These are phyloP conservation scores for Brassica balearica DNA, from an alignment of 441 rosid species.

Conservation along the genomic window DNA sequence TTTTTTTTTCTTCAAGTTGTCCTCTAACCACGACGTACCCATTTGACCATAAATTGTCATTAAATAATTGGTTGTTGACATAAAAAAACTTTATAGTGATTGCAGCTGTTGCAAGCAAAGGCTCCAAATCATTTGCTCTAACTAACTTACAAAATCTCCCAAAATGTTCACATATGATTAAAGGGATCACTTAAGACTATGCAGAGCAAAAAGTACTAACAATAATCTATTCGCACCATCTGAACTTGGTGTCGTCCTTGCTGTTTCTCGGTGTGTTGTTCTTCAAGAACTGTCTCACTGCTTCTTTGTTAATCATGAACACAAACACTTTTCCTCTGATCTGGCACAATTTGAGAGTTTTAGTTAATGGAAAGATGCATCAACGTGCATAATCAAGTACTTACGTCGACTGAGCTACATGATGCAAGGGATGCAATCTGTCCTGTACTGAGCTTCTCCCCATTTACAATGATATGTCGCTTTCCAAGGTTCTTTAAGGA, in stretches of 20 bases:
- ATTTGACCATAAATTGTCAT: constrained; percentile 14
- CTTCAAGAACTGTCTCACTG: constrained; percentile 50
- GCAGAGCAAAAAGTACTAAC: constrained; percentile 1
- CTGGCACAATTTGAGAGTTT: constrained; percentile 51
- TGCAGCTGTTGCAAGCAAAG: constrained; percentile 28
- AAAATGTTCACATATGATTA: constrained; percentile 2
- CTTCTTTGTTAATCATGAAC: constrained; percentile 63
- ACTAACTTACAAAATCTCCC: neutral
- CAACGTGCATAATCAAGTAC: neutral
- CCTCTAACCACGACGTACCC: constrained; percentile 3
- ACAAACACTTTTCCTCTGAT: constrained; percentile 66
- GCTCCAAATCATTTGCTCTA: constrained; percentile 11
- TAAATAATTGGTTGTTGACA: constrained; percentile 11
- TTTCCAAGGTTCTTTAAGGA: constrained; percentile 77
- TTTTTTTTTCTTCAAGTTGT: neutral
- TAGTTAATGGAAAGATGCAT: constrained; percentile 9
- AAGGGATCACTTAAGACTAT: constrained; percentile 19
- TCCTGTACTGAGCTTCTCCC: constrained; percentile 61
- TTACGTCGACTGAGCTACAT: constrained; percentile 75
- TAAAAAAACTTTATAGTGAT: neutral
- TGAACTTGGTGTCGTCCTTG: constrained; percentile 45
- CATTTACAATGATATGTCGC: constrained; percentile 65
- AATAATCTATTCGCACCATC: constrained; percentile 50
- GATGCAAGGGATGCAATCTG: constrained; percentile 51
- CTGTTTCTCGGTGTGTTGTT: constrained; percentile 40